Base-by-base conservation (phyloP, 225 moss, liverwort and hornwort species). In the Climacium dendroides region DNA sequence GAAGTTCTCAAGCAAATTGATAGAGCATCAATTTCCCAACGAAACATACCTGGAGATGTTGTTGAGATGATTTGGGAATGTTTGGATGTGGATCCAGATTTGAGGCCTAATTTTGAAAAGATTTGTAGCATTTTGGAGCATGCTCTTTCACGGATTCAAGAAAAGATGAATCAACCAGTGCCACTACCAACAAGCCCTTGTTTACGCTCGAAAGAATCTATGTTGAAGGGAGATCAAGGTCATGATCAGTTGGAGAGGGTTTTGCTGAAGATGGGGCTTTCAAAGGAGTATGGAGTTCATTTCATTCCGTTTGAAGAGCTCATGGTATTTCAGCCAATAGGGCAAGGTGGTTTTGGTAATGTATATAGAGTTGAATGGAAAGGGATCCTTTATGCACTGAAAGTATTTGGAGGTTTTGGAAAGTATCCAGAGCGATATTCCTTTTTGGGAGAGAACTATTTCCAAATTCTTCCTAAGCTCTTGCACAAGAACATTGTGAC, bases 371-470 rank as follows among this genome's bases (percentile, higher is more conserved):
- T 66, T 22, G 22, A 67, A 37, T 67, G 67, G 67, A 67, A 67
- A 67, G 67, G 67, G 10, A 39, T 69, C 69, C 24, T 24, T 7
- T 69, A 69, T 72, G 28, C 10, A 4, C 72, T 10, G 28, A 69
- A 69, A 69, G 24, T 67, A 37, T 37, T 37, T 22, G 9, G 3
- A 4, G 5, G n/a, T n/a, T n/a, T n/a, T n/a, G n/a, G n/a, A n/a
- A n/a, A n/a, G n/a, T n/a, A n/a, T n/a, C n/a, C n/a, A n/a, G n/a
- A n/a, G n/a, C n/a, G n/a, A n/a, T n/a, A n/a, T n/a, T n/a, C n/a
- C 9, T 14, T 0, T 41, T 1, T 2, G 1, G 19, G 4, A 6
- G 0, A 19, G 12, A 3, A 1, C 4, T 48, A 7, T 48, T 19
- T 74, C 0, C 0, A 30, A 32, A 48, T 2, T 32, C 0, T 74